phyloP scores from a whole-genome alignment of 805 yeast genomes.

The Vanderwaltozyma polyspora region DNA sequence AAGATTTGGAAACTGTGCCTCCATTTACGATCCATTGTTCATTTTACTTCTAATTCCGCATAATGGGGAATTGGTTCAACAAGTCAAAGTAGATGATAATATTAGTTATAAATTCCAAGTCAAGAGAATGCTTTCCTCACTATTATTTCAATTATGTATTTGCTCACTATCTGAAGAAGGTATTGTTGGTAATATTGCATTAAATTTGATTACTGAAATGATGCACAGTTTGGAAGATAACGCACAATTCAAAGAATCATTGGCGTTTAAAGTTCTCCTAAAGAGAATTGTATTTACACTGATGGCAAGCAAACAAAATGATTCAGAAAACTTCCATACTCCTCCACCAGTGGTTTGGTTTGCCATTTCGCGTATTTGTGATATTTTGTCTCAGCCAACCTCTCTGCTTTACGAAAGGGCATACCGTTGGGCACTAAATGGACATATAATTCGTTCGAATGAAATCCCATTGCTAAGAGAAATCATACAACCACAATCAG shows the following conservation, averaged over 20 bases:
- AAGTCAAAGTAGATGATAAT: slow-evolving; percentile 20
- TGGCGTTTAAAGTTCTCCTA: slow-evolving; percentile 42
- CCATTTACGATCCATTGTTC: slow-evolving; percentile 61
- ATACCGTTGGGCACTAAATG: slow-evolving; percentile 48
- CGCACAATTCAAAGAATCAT: slow-evolving; percentile 43
- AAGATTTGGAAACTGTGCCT: slow-evolving; percentile 5
- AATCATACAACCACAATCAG: slow-evolving; percentile 19
- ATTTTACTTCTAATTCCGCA: slow-evolving; percentile 48
- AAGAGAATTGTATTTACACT: slow-evolving; percentile 31
- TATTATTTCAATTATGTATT: slow-evolving; percentile 37
- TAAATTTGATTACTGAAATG: slow-evolving; percentile 35
- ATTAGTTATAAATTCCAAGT: slow-evolving; percentile 35
- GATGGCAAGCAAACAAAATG: slow-evolving; percentile 9
- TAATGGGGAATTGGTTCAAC: slow-evolving; percentile 49
- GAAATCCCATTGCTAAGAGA: slow-evolving; percentile 36
- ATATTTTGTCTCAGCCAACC: slow-evolving; percentile 55
- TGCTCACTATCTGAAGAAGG: slow-evolving; percentile 32
- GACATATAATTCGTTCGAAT: slow-evolving; percentile 28
- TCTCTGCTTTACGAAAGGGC: slow-evolving; percentile 65
- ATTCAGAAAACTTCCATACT: slow-evolving; percentile 10
- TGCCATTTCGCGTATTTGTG: slow-evolving; percentile 43
- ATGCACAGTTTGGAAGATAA: slow-evolving; percentile 33
- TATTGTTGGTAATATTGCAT: slow-evolving; percentile 29
- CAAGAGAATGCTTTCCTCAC: slow-evolving; percentile 45
- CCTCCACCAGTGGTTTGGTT: slow-evolving; percentile 43